Conservation (phyloP, 2,329 filamentous ascomycete species). For the Mollisia scopiformis region DNA sequence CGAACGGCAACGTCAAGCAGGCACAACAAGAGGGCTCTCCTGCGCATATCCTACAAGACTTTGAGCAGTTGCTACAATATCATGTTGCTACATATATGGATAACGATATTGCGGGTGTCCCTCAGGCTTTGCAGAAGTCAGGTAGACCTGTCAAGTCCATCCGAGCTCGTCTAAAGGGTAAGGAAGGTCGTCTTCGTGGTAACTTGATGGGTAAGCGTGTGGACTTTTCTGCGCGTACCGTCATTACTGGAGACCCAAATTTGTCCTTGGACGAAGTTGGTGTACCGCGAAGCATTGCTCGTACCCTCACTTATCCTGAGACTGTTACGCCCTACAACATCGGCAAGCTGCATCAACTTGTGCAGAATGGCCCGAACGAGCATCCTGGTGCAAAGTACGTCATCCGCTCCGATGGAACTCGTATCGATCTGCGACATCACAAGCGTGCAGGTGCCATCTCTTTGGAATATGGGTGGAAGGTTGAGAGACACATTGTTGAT, state of each 20-base stretch:
- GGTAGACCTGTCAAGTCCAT: constrained; percentile 97
- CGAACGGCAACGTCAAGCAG: constrained; percentile 91
- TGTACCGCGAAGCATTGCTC: constrained; percentile 90
- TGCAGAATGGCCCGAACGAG: constrained; percentile 91
- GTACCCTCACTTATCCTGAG: constrained; percentile 93
- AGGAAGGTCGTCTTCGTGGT: constrained; percentile 95
- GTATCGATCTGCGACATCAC: constrained; percentile 93
- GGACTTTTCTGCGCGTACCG: constrained; percentile 98
- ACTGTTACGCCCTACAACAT: constrained; percentile 99
- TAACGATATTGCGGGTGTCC: constrained; percentile 96
- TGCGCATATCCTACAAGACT: constrained; percentile 87
- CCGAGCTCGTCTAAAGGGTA: constrained; percentile 95
- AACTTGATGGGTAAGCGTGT: constrained; percentile 99
- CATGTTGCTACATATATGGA: constrained; percentile 99
- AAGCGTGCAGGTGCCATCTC: constrained; percentile 82
- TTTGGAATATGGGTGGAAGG: constrained; percentile 96
- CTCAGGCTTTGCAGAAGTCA: constrained; percentile 94
- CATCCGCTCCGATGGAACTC: constrained; percentile 88
- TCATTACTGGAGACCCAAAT: constrained; percentile 98
- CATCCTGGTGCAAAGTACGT: constrained; percentile 97
- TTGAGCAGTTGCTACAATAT: constrained; percentile 90
- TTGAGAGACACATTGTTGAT: constrained; percentile 94
- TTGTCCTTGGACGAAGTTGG: constrained; percentile 96
- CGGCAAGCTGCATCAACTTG: constrained; percentile 82
- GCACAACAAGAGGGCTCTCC: constrained; percentile 91